Evolutionary conservation across 2,329 filamentous ascomycete species (phyloP).

Genomic region (Epicoccum nigrum): DNA sequence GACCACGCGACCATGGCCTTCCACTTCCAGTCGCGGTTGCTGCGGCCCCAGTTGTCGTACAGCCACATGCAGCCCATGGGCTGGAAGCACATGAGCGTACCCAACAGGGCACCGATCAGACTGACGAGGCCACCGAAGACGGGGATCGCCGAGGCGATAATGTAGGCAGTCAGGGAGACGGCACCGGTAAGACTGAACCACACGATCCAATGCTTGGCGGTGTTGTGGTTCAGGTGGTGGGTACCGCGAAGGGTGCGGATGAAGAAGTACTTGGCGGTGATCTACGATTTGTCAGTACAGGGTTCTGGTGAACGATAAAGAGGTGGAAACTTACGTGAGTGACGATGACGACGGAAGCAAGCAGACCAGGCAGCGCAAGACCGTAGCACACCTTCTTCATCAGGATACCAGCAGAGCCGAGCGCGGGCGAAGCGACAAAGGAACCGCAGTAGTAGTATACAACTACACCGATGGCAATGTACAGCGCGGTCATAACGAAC

Average conservation of each 20-base stretch:
- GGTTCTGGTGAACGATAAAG: no score
- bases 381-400: conserved; percentile 69
- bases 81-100: conserved; percentile 23
- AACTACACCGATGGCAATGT: conserved; percentile 63
- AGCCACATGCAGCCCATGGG: conserved; percentile 24
- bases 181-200: conserved; percentile 59
- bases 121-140: conserved; percentile 20
- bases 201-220: conserved; percentile 57
- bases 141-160: conserved; percentile 18
- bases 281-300: conserved; percentile 38
- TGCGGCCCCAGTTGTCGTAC: conserved; percentile 20
- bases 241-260: conserved; percentile 61
- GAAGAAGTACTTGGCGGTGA: conserved; percentile 63
- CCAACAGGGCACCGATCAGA: conserved; percentile 18
- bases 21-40: conserved; percentile 12
- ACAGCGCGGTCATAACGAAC: conserved; percentile 62
- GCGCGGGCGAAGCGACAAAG: conserved; percentile 67
- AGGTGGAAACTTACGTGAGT: conserved; percentile 11
- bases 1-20: conserved; percentile 18
- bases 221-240: conserved; percentile 59
- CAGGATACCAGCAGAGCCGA: conserved; percentile 64
- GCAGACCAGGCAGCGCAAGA: conserved; percentile 47
- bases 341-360: conserved; percentile 13
- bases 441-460: conserved; percentile 67
- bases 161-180: conserved; percentile 16